Base-by-base conservation (phyloP, 2,329 filamentous ascomycete species). In the Pseudogymnoascus sp. region DNA sequence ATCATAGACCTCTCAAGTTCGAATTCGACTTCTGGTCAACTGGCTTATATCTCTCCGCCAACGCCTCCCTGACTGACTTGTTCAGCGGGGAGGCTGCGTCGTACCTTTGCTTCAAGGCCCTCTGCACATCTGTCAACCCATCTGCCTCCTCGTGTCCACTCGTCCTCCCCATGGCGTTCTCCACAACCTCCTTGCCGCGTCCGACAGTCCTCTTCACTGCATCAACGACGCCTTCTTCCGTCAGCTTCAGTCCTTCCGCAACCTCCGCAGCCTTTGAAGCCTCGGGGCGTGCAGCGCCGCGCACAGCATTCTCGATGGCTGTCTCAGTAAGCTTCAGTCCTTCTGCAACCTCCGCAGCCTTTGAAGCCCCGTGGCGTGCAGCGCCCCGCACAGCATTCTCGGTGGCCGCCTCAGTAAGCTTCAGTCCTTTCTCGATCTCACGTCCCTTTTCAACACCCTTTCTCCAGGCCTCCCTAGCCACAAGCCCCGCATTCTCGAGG, bases 21-120 rank as follows among this genome's bases (percentile, higher is more conserved):
- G 73, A 71, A 58, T 75, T 74, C 9, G 72, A 70, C 45, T 68
- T 74, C 63, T 67, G 33, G 35, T 74, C 76, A 64, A 82, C 72
- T 0, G 79, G 79, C 67, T 71, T 77, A 69, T 87, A 87, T 68
- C 84, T 76, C 70, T 85, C 81, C 59, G 75, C 77, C 61, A 87
- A 72, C 43, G 79, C 76, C 70, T 85, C 80, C 65, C 82, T 77
- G 18, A 82, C 80, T 52, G 76, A 81, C 74, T 80, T 80, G 64
- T 78, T 75, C 66, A 78, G 70, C 5, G 72, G 72, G 43, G 66
- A 63, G 4, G 75, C 69, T 66, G 76, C 78, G 71, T 80, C 75
- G 66, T 80, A 86, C 59, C 83, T 76, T 73, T 85, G 77, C 62
- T 78, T 75, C 63, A 86, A 74, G 8, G 82, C 82, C 71, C 73